Percentiles rank a stretch among this genome's conserved stretches.
Conservation (phyloP, 2,329 filamentous ascomycete species). For the Verticillium dahliae region DNA sequence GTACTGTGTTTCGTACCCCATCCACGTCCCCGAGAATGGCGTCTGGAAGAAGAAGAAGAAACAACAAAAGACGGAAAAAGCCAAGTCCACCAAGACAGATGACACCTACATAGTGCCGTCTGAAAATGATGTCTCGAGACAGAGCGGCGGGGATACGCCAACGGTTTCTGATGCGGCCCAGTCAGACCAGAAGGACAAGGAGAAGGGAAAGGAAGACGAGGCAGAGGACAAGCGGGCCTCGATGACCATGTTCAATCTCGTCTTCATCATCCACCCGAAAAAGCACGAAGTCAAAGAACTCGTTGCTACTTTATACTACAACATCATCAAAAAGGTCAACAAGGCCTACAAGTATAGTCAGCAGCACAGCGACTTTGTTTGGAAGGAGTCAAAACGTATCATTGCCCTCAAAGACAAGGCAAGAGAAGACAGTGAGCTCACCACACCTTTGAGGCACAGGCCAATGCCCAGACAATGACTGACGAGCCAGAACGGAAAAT, state of each 20-base stretch:
- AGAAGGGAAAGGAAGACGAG: constrained; percentile 34
- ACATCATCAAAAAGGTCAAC: constrained; percentile 87
- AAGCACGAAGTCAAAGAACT: constrained; percentile 70
- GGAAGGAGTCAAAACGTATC: constrained; percentile 82
- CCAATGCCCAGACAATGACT: constrained; percentile 1
- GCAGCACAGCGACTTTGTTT: constrained; percentile 82
- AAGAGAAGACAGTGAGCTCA: constrained; percentile 53
- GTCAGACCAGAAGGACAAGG: constrained; percentile 18
- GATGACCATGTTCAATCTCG: constrained; percentile 97
- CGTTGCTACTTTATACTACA: constrained; percentile 71
- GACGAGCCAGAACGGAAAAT: constrained; percentile 46
- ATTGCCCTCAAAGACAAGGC: constrained; percentile 75
- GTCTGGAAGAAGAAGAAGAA: constrained; percentile 65
- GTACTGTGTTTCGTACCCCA: constrained; percentile 74
- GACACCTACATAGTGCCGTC: constrained; percentile 18
- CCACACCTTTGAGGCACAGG: not conserved
- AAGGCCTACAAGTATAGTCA: constrained; percentile 92
- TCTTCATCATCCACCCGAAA: constrained; percentile 82
- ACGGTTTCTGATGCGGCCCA: constrained; percentile 4
- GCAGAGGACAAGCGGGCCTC: constrained; percentile 57
- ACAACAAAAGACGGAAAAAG: constrained; percentile 23
- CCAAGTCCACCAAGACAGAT: constrained; percentile 14
- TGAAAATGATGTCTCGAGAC: constrained; percentile 10
- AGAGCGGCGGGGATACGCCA: constrained; percentile 23
- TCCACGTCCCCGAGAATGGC: constrained; percentile 74